These are phyloP conservation scores for Amyloporia xantha DNA, from an alignment of 768 basidiomycete genomes.

Conservation along the genomic window DNA sequence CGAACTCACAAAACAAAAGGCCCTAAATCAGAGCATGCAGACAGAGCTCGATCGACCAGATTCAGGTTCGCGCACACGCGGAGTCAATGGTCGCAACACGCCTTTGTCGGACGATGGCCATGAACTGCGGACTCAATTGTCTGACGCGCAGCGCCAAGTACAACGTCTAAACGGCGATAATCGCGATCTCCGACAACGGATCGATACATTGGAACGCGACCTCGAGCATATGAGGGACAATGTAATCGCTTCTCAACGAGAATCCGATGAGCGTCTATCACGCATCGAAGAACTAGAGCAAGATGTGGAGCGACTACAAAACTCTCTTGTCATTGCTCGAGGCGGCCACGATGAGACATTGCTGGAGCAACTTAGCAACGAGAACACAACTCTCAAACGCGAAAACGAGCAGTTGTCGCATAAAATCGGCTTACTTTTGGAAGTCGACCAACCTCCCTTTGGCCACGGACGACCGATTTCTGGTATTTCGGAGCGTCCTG, in stretches of 20 bases:
- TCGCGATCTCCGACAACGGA: constrained; percentile 64
- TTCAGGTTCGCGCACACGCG: constrained; percentile 41
- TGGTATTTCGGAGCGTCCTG: constrained; percentile 46
- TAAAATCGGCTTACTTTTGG: constrained; percentile 83
- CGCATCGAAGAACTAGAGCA: constrained; percentile 77
- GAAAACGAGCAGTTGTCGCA: constrained; percentile 89
- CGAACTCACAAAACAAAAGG: constrained; percentile 88
- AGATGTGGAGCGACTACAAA: constrained; percentile 71
- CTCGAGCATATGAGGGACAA: constrained; percentile 64
- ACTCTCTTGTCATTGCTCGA: constrained; percentile 66
- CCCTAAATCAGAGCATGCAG: constrained; percentile 71
- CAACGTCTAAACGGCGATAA: constrained; percentile 71
- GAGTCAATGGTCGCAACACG: constrained; percentile 69
- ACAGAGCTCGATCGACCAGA: constrained; percentile 76
- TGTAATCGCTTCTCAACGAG: constrained; percentile 64
- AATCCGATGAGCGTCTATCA: constrained; percentile 69
- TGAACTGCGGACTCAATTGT: constrained; percentile 67
- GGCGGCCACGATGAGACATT: constrained; percentile 72
- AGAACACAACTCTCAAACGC: constrained; percentile 71
- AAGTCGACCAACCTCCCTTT: constrained; percentile 76
- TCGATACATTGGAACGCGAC: constrained; percentile 71
- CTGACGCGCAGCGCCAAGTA: constrained; percentile 71
- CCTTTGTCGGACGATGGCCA: constrained; percentile 67
- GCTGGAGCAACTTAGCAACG: constrained; percentile 74
- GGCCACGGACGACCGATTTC: constrained; percentile 56